Base-by-base conservation (phyloP, 2,329 filamentous ascomycete species). In the Fusarium sp. region DNA sequence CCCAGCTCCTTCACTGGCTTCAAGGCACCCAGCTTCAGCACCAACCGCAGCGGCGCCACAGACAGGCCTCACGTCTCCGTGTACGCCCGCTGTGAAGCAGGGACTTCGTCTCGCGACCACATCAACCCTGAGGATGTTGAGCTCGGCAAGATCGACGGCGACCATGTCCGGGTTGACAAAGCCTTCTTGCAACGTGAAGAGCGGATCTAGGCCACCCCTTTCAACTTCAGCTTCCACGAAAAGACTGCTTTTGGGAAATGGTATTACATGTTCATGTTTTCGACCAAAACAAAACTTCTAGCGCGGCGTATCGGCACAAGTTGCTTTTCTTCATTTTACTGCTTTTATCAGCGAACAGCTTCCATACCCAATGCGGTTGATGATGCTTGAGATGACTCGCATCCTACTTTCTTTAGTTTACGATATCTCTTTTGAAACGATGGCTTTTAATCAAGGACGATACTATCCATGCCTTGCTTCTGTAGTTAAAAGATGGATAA, bases 131-230 rank as follows among this genome's bases (percentile, higher is more conserved):
- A 77, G 7, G 81, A 81, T 22, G 41, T 82, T 2, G 83, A 84
- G 72, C 72, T 84, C 20, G 75, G 75, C 4, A 76, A 77, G 28
- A 78, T 81, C 7, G 74, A 79, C 24, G 15, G 55, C 1, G 73
- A 76, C 11, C 73, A 78, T 12, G 80, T 82, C 22, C 72, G 76
- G 15, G 75, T 83, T 28, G 74, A 83, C 28, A 78, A 71, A 28
- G 75, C 80, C 50, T 62, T 83, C 26, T 69, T 78, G n/a, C 79
- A 80, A 56, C 79, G 74, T 32, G 80, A 82, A 51, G 79, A 83
- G 59, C 73, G 78, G 39, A 62, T 80, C 68, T 79, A 80, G 52
- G 7, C 34, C 44, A 9, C 28, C 30, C 38, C 39, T 32, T 54
- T 38, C 14, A 36, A 17, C 17, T 51, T 51, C 14, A 36, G 28